Evolutionary conservation across 257 asterid genomes (phyloP).

Genomic region (Primulina eburnea): DNA sequence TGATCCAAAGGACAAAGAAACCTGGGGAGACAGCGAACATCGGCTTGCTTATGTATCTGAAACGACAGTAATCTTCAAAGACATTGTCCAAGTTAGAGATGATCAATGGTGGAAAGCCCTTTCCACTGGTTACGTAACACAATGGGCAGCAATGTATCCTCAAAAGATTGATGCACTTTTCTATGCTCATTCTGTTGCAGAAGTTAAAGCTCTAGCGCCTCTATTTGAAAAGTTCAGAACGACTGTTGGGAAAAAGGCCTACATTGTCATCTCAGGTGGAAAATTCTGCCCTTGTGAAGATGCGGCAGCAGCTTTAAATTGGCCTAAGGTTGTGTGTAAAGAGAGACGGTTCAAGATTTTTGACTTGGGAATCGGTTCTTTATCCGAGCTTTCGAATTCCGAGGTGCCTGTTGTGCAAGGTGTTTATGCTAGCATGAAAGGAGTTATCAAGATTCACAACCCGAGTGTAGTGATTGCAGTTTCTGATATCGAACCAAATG

Average conservation of each 20-base stretch:
- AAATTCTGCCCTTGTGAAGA: slow-evolving; percentile 81
- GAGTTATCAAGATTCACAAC: slow-evolving; percentile 76
- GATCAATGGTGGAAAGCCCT: slow-evolving; percentile 99
- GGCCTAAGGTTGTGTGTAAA: slow-evolving; percentile 75
- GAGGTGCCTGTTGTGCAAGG: slow-evolving; percentile 78
- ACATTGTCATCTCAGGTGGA: slow-evolving; percentile 82
- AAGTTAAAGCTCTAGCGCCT: slow-evolving; percentile 75
- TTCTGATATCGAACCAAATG: slow-evolving; percentile 53
- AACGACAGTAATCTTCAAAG: slow-evolving; percentile 92
- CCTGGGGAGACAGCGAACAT: slow-evolving; percentile 98
- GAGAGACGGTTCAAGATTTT: slow-evolving; percentile 90
- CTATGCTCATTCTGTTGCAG: slow-evolving; percentile 77
- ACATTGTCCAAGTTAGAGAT: slow-evolving; percentile 77
- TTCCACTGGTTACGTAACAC: slow-evolving; percentile 82
- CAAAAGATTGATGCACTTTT: slow-evolving; percentile 83
- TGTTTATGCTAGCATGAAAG: slow-evolving; percentile 88
- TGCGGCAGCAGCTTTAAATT: slow-evolving; percentile 58
- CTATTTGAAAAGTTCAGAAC: slow-evolving; percentile 77
- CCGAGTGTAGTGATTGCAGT: slow-evolving; percentile 75
- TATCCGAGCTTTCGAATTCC: slow-evolving; percentile 58
- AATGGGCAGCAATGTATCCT: slow-evolving; percentile 95
- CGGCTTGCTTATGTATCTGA: slow-evolving; percentile 87
- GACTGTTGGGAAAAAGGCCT: slow-evolving; percentile 76
- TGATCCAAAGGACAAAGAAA: slow-evolving; percentile 78
- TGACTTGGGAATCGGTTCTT: slow-evolving; percentile 67